These are phyloP conservation scores for Raffaelea deltoideospora DNA, from an alignment of 2,329 filamentous ascomycete genomes.

Conservation along the genomic window DNA sequence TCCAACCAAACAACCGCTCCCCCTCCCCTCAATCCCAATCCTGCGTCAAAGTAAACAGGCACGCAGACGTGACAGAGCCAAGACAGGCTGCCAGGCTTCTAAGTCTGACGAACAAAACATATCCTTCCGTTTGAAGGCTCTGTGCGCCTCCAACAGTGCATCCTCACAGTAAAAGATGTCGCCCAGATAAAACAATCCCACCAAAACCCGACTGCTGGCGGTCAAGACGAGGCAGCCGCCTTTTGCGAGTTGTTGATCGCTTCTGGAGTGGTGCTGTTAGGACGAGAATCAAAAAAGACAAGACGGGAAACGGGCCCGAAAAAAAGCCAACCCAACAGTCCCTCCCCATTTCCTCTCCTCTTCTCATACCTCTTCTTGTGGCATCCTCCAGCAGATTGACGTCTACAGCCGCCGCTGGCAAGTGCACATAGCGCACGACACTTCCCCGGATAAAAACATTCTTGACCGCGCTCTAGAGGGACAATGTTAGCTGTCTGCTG, in stretches of 20 bases:
- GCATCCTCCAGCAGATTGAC: slow-evolving; percentile 81
- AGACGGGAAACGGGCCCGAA: background rate
- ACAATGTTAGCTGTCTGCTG: background rate
- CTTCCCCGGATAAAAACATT: slow-evolving; percentile 93
- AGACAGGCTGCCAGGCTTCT: too few relatives aligned
- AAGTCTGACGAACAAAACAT: too few relatives aligned
- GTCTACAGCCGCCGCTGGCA: slow-evolving; percentile 71
- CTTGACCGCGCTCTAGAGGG: slow-evolving; percentile 55
- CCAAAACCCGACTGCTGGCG: background rate
- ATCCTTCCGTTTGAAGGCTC: too few relatives aligned
- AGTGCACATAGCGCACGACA: slow-evolving; percentile 82
- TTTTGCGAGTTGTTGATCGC: slow-evolving; percentile 42
- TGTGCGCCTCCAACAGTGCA: too few relatives aligned
- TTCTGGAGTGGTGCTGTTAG: slow-evolving; percentile 22
- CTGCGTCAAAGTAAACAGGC: too few relatives aligned
- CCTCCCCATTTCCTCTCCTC: background rate
- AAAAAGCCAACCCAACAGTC: background rate
- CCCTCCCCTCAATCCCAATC: too few relatives aligned
- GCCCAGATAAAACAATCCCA: too few relatives aligned
- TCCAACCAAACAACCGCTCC: too few relatives aligned
- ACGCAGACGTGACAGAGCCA: too few relatives aligned
- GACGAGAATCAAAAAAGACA: too few relatives aligned
- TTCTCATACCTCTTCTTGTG: slow-evolving; percentile 72
- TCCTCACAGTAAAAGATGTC: too few relatives aligned
- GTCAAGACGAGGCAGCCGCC: slow-evolving; percentile 16